These are phyloP conservation scores for Penicillium goetzii DNA, from an alignment of 495 filamentous ascomycete genomes.

Conservation along the genomic window DNA sequence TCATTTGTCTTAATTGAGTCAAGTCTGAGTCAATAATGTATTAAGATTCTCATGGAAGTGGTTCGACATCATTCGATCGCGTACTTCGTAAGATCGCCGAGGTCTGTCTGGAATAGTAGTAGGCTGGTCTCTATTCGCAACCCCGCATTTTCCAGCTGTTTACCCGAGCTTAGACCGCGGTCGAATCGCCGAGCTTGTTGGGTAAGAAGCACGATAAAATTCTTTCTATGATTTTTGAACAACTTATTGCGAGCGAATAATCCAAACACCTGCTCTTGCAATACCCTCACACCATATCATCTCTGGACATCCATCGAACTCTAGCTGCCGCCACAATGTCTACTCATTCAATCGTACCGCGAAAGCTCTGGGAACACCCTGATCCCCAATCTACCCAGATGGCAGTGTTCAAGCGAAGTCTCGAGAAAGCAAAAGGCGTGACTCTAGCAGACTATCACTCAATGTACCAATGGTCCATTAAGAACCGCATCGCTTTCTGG, in stretches of 20 bases:
- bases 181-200: neutral
- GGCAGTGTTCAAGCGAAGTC: slow-evolving; percentile 7
- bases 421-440: slow-evolving; percentile 9
- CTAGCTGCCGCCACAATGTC: slow-evolving; percentile 4
- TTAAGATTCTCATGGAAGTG: too few relatives aligned
- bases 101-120: neutral
- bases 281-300: neutral
- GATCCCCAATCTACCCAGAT: slow-evolving; percentile 12
- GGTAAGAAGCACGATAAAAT: neutral
- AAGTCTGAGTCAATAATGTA: too few relatives aligned
- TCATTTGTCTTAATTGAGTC: too few relatives aligned
- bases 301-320: neutral
- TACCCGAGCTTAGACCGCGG: slow-evolving; percentile 7
- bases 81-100: neutral
- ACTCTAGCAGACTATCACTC: slow-evolving; percentile 11
- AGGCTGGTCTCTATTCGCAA: neutral
- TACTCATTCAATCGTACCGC: slow-evolving; percentile 8
- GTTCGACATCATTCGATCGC: neutral
- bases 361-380: slow-evolving; percentile 18
- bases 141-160: slow-evolving; percentile 8
- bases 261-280: neutral
- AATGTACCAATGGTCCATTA: slow-evolving; percentile 18
- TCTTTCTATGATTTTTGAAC: neutral
- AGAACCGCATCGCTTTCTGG: slow-evolving; percentile 21
- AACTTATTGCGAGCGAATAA: neutral